These are phyloP conservation scores for Calophaca sinica DNA, from an alignment of 306 rosid species.

Conservation along the genomic window DNA sequence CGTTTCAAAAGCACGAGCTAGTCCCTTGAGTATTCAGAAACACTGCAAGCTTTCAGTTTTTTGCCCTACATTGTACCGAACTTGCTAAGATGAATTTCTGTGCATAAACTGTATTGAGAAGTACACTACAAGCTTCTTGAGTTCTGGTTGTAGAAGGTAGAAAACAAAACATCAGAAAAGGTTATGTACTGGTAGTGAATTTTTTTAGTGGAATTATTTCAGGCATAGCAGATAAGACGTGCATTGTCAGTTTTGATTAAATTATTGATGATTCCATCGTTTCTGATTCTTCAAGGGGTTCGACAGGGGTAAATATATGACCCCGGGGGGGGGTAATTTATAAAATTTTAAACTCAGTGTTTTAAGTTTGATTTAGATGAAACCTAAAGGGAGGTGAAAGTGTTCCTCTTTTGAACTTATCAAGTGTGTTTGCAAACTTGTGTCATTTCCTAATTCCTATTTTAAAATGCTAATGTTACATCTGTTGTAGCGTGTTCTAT, in stretches of 20 bases:
- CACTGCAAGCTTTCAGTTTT: not conserved
- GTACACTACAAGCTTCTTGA: not conserved
- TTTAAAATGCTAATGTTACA: not conserved
- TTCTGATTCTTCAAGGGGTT: conserved; percentile 4
- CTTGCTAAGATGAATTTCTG: too few species aligned
- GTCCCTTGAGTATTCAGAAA: not conserved
- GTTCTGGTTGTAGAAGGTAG: conserved; percentile 7
- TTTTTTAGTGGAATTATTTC: not conserved
- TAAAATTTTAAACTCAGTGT: too few species aligned
- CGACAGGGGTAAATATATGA: too few species aligned
- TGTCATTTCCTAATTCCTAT: conserved; percentile 26
- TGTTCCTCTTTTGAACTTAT: not conserved
- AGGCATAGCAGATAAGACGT: not conserved
- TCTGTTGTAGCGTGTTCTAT: conserved; percentile 79
- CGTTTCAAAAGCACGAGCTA: not conserved
- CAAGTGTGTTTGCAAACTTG: conserved; percentile 24
- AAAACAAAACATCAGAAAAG: not conserved
- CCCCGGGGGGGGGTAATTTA: not conserved
- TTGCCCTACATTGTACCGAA: too few species aligned
- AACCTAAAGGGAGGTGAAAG: too few species aligned
- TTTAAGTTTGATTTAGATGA: too few species aligned
- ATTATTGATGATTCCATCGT: conserved; percentile 15
- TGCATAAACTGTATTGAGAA: not conserved
- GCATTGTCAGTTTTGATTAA: not conserved
- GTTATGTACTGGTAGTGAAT: not conserved